Evolutionary conservation across 1,284 basidiomycete species (phyloP), one percentile per base, ranked within the genome.

Genomic region (Ustilago trichophora): DNA sequence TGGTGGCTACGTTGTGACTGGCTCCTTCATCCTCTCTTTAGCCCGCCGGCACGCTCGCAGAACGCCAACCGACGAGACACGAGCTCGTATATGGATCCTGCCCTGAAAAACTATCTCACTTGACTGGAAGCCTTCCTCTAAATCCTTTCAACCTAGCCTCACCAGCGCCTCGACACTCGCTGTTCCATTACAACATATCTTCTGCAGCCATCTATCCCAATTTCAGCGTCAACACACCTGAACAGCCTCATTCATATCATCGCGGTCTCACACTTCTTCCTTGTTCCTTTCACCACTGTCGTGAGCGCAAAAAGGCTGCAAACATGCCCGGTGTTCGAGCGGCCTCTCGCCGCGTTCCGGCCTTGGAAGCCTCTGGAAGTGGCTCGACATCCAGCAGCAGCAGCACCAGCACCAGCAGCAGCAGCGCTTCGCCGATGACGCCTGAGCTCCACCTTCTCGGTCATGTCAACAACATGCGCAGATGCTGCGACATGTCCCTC

Each of bases 381-480:
- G 44, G 40, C 25, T 50, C 50, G n/a, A 42, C 58, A 15, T 62
- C 50, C 25, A 54, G 46, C 37, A 57, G 49, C 33, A 54, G 50
- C 41, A n/a, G n/a, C n/a, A n/a, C n/a, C n/a, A n/a, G n/a, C n/a
- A n/a, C n/a, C n/a, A n/a, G n/a, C n/a, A 57, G 49, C 33, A 49
- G 37, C 34, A 42, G 42, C 11, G 38, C 52, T 2, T 62, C 58
- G 5, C 53, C 54, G 3, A n/a, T 41, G 24, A 62, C 54, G 4
- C 54, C 58, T 13, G 59, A 63, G 19, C 25, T 29, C 12, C 49
- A 60, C 34, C 65, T 72, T 26, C 65, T 72, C 21, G 32, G 15
- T 6, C 58, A 74, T 38, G 65, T 69, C 50, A 74, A 74, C 60
- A 64, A 55, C 56, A 63, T 72, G 35, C 59, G 72, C 43, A 65